A percentile compares a stretch with the other conserved stretches of the same genome.
Conservation (phyloP, 495 filamentous ascomycete species). For the Aspergillus asperescens region DNA sequence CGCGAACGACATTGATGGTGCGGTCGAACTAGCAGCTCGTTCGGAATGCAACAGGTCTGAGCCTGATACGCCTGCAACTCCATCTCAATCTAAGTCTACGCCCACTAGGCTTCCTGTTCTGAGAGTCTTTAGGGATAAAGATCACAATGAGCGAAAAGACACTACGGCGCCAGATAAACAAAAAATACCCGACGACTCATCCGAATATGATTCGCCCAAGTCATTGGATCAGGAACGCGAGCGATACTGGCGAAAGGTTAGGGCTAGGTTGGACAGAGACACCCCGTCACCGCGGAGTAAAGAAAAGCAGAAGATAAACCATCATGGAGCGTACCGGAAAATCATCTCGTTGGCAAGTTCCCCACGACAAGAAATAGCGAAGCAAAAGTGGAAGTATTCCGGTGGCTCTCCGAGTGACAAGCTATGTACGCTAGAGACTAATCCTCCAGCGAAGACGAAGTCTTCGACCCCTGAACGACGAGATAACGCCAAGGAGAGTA, state of each 20-base stretch:
- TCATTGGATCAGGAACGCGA: slow-evolving; percentile 25
- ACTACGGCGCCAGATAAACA: not conserved
- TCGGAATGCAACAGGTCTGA: not conserved
- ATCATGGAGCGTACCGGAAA: slow-evolving; percentile 21
- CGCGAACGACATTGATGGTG: not conserved
- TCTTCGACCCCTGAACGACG: slow-evolving; percentile 22
- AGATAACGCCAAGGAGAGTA: slow-evolving; percentile 6
- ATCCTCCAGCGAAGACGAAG: slow-evolving; percentile 26
- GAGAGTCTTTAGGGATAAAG: slow-evolving; percentile 19
- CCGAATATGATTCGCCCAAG: slow-evolving; percentile 18
- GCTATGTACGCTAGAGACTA: slow-evolving; percentile 19
- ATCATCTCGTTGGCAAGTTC: slow-evolving; percentile 20
- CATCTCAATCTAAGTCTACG: slow-evolving; percentile 21
- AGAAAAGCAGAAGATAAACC: slow-evolving; percentile 22
- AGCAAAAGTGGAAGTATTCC: slow-evolving; percentile 15
- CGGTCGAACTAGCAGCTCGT: not conserved
- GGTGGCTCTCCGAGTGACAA: slow-evolving; percentile 17
- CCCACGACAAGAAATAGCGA: slow-evolving; percentile 17
- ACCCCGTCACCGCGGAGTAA: slow-evolving; percentile 22
- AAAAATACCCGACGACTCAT: slow-evolving; percentile 7
- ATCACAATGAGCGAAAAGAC: slow-evolving; percentile 10
- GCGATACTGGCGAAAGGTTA: slow-evolving; percentile 29
- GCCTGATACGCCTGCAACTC: not conserved
- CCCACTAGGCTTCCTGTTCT: slow-evolving; percentile 35
- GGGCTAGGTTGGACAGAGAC: slow-evolving; percentile 29